These are phyloP conservation scores for Coemansia sp. DNA, from an alignment of 192 early-diverging fungal genomes.

Conservation along the genomic window DNA sequence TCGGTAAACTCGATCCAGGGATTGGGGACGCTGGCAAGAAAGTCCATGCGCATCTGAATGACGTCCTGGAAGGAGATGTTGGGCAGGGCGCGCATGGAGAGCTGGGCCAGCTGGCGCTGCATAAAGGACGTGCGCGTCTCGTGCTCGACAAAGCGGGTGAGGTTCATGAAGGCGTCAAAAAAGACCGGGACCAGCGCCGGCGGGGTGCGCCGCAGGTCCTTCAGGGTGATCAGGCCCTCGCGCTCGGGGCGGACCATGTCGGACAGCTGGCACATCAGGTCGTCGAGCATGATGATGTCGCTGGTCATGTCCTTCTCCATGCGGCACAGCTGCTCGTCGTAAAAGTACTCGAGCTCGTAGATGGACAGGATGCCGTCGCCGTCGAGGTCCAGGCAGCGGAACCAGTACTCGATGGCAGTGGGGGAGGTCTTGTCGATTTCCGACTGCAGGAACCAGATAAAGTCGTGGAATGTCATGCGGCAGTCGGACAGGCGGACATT, in stretches of 20 bases:
- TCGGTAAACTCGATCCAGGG: slow-evolving; percentile 56
- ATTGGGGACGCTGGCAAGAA: slow-evolving; percentile 46
- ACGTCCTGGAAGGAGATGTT: slow-evolving; percentile 37
- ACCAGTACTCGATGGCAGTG: slow-evolving; percentile 78
- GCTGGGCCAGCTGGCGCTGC: slow-evolving; percentile 49
- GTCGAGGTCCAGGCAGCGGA: slow-evolving; percentile 89
- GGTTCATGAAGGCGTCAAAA: slow-evolving; percentile 55
- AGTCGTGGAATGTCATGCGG: slow-evolving; percentile 77
- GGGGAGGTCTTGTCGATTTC: slow-evolving; percentile 74
- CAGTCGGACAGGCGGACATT: slow-evolving; percentile 48
- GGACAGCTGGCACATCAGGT: slow-evolving; percentile 54
- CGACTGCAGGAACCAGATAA: slow-evolving; percentile 83
- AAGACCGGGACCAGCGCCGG: slow-evolving; percentile 37
- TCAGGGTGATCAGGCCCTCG: slow-evolving; percentile 49
- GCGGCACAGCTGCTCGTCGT: slow-evolving; percentile 73
- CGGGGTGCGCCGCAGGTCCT: slow-evolving; percentile 43
- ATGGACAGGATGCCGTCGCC: slow-evolving; percentile 81
- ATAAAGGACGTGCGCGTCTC: slow-evolving; percentile 48
- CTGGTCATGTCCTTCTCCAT: slow-evolving; percentile 58
- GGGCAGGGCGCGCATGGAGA: slow-evolving; percentile 48
- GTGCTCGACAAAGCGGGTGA: slow-evolving; percentile 51
- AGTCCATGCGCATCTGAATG: slow-evolving; percentile 48
- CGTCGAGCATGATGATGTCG: slow-evolving; percentile 49
- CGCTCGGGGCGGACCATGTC: slow-evolving; percentile 46
- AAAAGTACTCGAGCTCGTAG: slow-evolving; percentile 86